Base-by-base conservation (phyloP, 1,284 basidiomycete genomes). In the Apiotrichum akiyoshidainum region DNA sequence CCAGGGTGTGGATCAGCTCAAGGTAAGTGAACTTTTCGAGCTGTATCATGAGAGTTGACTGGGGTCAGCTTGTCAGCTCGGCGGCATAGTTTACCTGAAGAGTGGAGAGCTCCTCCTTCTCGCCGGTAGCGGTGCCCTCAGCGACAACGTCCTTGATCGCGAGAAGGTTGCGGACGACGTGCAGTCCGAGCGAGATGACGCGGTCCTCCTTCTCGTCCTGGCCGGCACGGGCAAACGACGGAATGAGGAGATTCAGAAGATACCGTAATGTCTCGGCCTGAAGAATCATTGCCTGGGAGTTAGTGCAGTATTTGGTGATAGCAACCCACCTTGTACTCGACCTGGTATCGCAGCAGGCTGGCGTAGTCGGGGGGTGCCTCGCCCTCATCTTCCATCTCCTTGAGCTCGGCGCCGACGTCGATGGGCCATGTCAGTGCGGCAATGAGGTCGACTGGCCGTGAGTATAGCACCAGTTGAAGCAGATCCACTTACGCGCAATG, bases 361-460 rank as follows among this genome's bases (percentile, higher is more conserved):
- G 90, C 90, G 74, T 93, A 96, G 76, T 97, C 93, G 17, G 89
- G 85, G 19, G 86, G 84, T 59, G 83, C 84, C 33, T 84, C 87
- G 52, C 90, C 88, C 37, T 63, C 65, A 55, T 80, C 81, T 69
- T 91, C 88, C 51, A 93, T 82, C 71, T 96, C 93, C 71, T 89
- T 89, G 61, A 97, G 80, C 77, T 97, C 94, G 68, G 90, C 87
- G 1, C 89, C 88, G 60, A 96, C 81, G 77, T 97, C 90, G 59
- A 97, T 94, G 1, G 94, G 94, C 93, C 93, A 97, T 5, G 92
- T 97, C 87, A 97, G 89, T 0, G 92, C 92, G 0, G 90, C 90
- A 69, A 95, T 87, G 31, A 97, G 81, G 73, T 97, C 94, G 9
- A 86, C 81, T 81, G 26, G 7, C 7, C 4, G 26, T 31, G 63